Base-by-base conservation (phyloP, 2,329 filamentous ascomycete genomes). In the Monosporascus sp. region DNA sequence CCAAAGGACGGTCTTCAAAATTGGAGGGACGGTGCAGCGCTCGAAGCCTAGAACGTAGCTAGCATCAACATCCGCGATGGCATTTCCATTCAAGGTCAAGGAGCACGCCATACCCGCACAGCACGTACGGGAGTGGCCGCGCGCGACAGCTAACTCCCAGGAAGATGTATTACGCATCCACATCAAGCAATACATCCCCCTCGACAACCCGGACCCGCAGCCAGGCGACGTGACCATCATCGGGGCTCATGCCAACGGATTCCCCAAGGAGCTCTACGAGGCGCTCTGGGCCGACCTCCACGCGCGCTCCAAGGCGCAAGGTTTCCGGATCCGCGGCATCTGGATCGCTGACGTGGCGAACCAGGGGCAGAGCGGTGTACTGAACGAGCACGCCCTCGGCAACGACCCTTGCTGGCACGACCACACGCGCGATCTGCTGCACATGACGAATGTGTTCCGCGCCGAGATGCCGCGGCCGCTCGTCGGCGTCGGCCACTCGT, bases 211-310 rank as follows among this genome's bases (percentile, higher is more conserved):
- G 0, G 70, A 74, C 24, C 87, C 90, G 0, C 77, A 83, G 57
- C 81, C 83, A 1, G 89, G 89, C 36, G 89, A 94, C 69, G 75
- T 97, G 8, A 97, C 90, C 20, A 85, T 97, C 54, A 84, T 97
- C 52, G 90, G 82, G 11, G 87, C 87, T 5, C 92, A 97, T 72
- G 93, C 90, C 49, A 97, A 97, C 74, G 93, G 87, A 11, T 96
- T 97, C 61, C 88, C 90, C 11, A 97, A 97, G 88, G 93, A 97
- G 76, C 72, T 97, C 2, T 97, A 97, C 66, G 92, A 97, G 64
- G 89, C 93, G 0, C 75, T 97, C 0, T 97, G 91, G 88, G 89
- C 93, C 54, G 90, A 96, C 50, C 75, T 97, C 2, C 76, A 88
- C 60, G 71, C 77, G 18, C 56, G 35, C 15, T 51, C 52, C 7